Conservation (phyloP, 2,329 filamentous ascomycete species). For the Trichoderma hamatum region DNA sequence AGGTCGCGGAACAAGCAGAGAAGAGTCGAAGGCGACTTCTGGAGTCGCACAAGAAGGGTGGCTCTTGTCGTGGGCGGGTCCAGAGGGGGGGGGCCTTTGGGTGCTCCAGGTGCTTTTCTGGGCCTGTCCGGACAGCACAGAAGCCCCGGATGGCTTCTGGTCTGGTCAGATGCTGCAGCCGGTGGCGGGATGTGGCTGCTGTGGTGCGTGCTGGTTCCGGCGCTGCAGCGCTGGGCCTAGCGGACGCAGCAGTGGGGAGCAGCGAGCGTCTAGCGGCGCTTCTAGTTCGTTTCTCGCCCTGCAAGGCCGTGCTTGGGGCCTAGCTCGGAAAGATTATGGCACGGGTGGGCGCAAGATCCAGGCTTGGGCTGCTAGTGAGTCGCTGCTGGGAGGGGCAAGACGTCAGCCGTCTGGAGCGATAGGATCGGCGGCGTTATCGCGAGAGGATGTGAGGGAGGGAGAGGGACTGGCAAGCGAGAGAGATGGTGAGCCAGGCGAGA, state of each 20-base stretch:
- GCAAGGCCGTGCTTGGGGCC: slow-evolving; percentile 13
- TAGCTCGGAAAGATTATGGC: slow-evolving; percentile 25
- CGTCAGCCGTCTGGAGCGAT: slow-evolving; percentile 25
- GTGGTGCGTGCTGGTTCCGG: slow-evolving; percentile 18
- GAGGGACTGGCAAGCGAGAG: background rate
- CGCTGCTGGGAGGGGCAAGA: slow-evolving; percentile 27
- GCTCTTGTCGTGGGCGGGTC: slow-evolving; percentile 29
- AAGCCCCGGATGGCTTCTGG: slow-evolving; percentile 8
- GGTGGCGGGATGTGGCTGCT: slow-evolving; percentile 28
- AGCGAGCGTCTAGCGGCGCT: slow-evolving; percentile 26
- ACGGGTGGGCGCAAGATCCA: slow-evolving; percentile 17
- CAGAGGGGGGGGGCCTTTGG: slow-evolving; percentile 3
- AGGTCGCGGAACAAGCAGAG: slow-evolving; percentile 27
- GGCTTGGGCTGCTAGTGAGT: slow-evolving; percentile 18
- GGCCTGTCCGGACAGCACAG: background rate
- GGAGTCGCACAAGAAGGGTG: slow-evolving; percentile 26
- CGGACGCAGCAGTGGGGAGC: slow-evolving; percentile 22
- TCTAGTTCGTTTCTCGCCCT: slow-evolving; percentile 24
- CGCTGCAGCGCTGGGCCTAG: slow-evolving; percentile 5
- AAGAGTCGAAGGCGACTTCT: slow-evolving; percentile 27
- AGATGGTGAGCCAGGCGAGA: background rate
- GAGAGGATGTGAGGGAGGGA: background rate
- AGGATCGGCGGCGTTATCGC: slow-evolving; percentile 26
- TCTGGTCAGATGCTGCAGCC: slow-evolving; percentile 20
- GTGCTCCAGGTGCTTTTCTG: background rate